phyloP scores from a whole-genome alignment of 495 filamentous ascomycete species.

The Lasiosphaeris hirsuta region DNA sequence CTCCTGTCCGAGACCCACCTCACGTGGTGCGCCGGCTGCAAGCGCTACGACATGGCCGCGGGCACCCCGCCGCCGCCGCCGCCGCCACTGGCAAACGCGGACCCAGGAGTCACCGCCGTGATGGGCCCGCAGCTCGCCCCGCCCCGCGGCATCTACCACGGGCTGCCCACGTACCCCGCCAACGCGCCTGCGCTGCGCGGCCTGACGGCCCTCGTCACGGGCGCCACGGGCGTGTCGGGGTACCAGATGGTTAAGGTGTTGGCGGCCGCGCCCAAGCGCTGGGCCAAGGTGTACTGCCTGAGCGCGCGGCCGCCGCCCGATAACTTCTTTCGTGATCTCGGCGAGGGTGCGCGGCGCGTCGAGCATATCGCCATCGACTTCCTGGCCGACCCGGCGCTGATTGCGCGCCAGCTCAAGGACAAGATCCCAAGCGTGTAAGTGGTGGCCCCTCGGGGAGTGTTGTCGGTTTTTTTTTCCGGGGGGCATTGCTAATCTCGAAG shows the following conservation, averaged over 20 bases:
- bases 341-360: constrained; percentile 26
- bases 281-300: constrained; percentile 52
- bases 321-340: constrained; percentile 21
- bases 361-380: constrained; percentile 50
- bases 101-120: not conserved
- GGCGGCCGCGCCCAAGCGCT: constrained; percentile 39
- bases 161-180: constrained; percentile 42
- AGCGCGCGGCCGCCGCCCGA: constrained; percentile 40
- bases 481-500: no score
- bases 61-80: not conserved
- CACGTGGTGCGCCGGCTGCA: constrained; percentile 14
- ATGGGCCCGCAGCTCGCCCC: constrained; percentile 21
- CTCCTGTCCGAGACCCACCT: constrained; percentile 21
- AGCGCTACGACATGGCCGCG: constrained; percentile 11
- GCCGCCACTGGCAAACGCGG: not conserved
- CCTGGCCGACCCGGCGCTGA: constrained; percentile 37
- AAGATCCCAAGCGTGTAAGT: constrained; percentile 20
- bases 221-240: constrained; percentile 52
- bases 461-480: no score
- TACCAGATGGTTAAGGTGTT: constrained; percentile 47
- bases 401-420: constrained; percentile 33
- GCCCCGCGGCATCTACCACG: constrained; percentile 43
- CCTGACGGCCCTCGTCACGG: constrained; percentile 52
- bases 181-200: constrained; percentile 21
- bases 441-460: constrained; percentile 16